A percentile compares a stretch with the other conserved stretches of the same genome.
Evolutionary conservation across 768 basidiomycete genomes (phyloP).

Genomic region (Sporobolomyces pararoseus): DNA sequence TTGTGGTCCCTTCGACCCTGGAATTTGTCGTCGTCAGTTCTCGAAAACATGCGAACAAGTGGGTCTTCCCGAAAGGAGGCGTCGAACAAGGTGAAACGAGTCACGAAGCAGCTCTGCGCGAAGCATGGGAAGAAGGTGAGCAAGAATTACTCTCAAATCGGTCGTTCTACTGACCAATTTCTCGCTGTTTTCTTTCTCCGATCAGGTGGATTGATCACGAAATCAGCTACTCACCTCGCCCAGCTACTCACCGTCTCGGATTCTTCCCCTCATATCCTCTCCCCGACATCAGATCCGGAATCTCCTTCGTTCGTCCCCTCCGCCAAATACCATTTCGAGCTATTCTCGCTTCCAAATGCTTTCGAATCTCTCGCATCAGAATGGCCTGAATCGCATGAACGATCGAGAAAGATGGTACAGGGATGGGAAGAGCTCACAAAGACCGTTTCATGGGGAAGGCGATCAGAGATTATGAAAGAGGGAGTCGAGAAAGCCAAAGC

Average conservation of each 20-base stretch:
- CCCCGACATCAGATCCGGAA: slow-evolving; percentile 9
- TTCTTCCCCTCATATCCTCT: slow-evolving; percentile 33
- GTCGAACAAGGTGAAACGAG: slow-evolving; percentile 30
- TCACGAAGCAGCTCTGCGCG: slow-evolving; percentile 10
- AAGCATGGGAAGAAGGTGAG: slow-evolving; percentile 39
- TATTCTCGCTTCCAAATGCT: slow-evolving; percentile 24
- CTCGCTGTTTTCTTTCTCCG: no score
- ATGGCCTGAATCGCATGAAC: slow-evolving; percentile 37
- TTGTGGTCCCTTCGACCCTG: no score
- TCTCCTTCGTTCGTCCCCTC: slow-evolving; percentile 27
- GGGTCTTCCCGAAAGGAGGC: slow-evolving; percentile 41
- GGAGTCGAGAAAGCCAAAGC: slow-evolving; percentile 6
- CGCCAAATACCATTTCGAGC: slow-evolving; percentile 37
- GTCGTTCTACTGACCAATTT: no score
- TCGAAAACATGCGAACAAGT: slow-evolving; percentile 18
- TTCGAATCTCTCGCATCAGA: slow-evolving; percentile 4
- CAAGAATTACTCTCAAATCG: no score
- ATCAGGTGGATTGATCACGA: background rate
- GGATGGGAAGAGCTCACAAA: slow-evolving; percentile 27
- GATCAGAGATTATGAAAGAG: slow-evolving; percentile 23
- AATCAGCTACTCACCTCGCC: slow-evolving; percentile 15
- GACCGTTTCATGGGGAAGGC: slow-evolving; percentile 13
- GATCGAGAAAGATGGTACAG: background rate
- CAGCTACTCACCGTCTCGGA: slow-evolving; percentile 29
- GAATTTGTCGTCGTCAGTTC: slow-evolving; percentile 14